Evolutionary conservation across 2,329 filamentous ascomycete species (phyloP).

Genomic region (Alternaria sp.): DNA sequence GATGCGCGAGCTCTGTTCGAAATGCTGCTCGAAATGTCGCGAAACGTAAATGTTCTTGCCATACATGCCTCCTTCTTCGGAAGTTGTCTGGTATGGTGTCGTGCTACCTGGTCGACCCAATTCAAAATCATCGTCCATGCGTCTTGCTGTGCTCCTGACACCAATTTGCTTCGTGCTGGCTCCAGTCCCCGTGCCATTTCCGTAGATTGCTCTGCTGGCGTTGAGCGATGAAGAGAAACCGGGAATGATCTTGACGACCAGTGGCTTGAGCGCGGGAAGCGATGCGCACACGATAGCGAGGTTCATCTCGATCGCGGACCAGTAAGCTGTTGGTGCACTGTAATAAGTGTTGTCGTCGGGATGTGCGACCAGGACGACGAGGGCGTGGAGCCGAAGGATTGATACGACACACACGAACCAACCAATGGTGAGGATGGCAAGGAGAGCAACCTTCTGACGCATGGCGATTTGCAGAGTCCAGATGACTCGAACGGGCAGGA

Average conservation of each 20-base stretch:
- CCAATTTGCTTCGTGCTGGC: background rate
- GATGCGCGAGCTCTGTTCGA: background rate
- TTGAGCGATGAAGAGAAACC: constrained; percentile 21
- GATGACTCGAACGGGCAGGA: constrained; percentile 31
- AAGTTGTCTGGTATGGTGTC: constrained; percentile 11
- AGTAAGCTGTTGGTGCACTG: constrained; percentile 30
- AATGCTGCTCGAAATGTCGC: constrained; percentile 5
- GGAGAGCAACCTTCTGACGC: constrained; percentile 28
- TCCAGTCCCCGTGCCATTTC: constrained; percentile 3
- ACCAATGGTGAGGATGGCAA: constrained; percentile 36
- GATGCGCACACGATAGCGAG: constrained; percentile 43
- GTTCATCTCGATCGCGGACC: constrained; percentile 42
- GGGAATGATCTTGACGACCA: constrained; percentile 31
- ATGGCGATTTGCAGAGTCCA: constrained; percentile 32
- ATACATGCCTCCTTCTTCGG: constrained; percentile 6
- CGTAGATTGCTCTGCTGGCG: constrained; percentile 13
- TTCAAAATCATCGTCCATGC: constrained; percentile 18
- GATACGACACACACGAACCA: constrained; percentile 45
- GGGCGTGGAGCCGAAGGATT: constrained; percentile 31
- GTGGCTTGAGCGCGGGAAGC: constrained; percentile 37
- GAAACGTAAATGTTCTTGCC: constrained; percentile 13
- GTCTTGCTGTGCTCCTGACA: constrained; percentile 5
- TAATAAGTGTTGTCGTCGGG: constrained; percentile 31
- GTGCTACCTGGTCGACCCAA: constrained; percentile 11
- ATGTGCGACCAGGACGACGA: constrained; percentile 22